Evolutionary conservation across 805 yeast species (phyloP).

Genomic region (Brettanomyces custersianus): DNA sequence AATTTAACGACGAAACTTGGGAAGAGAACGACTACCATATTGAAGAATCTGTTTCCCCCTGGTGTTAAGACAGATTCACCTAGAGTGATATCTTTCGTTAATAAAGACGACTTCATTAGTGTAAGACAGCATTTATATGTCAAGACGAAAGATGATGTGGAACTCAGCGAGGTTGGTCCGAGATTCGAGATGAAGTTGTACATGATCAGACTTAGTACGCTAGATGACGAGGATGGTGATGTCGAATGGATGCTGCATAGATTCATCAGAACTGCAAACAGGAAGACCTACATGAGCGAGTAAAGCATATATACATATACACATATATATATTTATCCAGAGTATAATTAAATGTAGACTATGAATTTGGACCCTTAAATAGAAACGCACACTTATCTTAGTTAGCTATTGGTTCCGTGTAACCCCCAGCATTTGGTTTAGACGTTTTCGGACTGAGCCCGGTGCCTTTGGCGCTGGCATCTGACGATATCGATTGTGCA

Average conservation of each 20-base stretch:
- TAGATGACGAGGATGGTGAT: constrained; percentile 94
- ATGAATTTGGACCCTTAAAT: no score
- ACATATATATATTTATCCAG: no score
- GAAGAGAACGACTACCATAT: constrained; percentile 64
- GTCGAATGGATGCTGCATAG: constrained; percentile 95
- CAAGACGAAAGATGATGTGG: constrained; percentile 78
- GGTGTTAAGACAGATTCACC: constrained; percentile 90
- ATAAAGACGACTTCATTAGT: constrained; percentile 83
- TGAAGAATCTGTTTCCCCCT: constrained; percentile 90
- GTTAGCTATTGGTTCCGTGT: no score
- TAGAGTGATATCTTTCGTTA: constrained; percentile 87
- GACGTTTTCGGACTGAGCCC: no score
- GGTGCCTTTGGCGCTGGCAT: background rate
- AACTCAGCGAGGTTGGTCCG: constrained; percentile 96
- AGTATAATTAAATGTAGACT: no score
- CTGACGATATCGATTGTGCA: constrained; percentile 1
- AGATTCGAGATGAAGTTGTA: constrained; percentile 92
- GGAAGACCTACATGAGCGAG: constrained; percentile 72
- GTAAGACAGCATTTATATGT: constrained; percentile 95
- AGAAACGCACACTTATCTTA: no score
- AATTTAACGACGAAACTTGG: constrained; percentile 80
- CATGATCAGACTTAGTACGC: constrained; percentile 80
- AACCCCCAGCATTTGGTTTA: no score
- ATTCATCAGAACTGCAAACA: constrained; percentile 88
- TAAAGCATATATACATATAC: constrained; percentile 2